Conservation (phyloP, 2,329 filamentous ascomycete genomes). For the Falciphora oryzae region DNA sequence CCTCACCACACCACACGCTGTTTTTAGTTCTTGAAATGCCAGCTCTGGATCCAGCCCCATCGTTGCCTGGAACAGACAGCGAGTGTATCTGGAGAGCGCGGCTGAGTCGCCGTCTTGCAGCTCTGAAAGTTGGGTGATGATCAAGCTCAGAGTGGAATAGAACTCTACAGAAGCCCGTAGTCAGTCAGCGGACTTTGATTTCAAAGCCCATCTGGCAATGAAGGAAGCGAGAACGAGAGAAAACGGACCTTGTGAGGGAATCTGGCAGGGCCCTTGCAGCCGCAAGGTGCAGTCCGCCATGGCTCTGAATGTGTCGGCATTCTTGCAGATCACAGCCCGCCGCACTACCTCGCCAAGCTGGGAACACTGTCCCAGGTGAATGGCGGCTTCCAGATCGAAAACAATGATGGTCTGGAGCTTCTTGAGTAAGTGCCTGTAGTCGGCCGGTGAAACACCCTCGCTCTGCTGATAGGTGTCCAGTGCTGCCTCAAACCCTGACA, state of each 20-base stretch:
- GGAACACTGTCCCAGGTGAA: conserved; percentile 63
- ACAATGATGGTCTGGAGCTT: conserved; percentile 65
- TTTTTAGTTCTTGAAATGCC: conserved; percentile 57
- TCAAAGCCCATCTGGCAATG: background rate
- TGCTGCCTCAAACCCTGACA: conserved; percentile 48
- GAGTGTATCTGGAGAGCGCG: conserved; percentile 69
- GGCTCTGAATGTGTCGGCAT: conserved; percentile 47
- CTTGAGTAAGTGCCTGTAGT: conserved; percentile 42
- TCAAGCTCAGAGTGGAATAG: conserved; percentile 52
- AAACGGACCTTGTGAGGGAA: conserved; percentile 43
- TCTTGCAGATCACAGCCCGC: conserved; percentile 38
- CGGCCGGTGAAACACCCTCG: conserved; percentile 35
- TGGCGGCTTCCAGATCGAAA: conserved; percentile 73
- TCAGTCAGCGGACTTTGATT: background rate
- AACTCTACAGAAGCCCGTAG: conserved; percentile 32
- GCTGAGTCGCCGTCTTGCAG: conserved; percentile 48
- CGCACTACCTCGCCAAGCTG: conserved; percentile 55
- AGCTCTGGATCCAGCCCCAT: conserved; percentile 50
- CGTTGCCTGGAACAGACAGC: conserved; percentile 67
- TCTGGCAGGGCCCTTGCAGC: conserved; percentile 27
- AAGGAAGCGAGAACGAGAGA: background rate
- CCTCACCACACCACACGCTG: conserved; percentile 49
- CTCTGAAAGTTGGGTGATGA: conserved; percentile 63
- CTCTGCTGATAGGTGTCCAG: conserved; percentile 33
- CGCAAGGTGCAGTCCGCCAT: conserved; percentile 62